Evolutionary conservation across 805 yeast species (phyloP), one percentile per base, ranked within the genome.

Genomic region (Pichia cabralensis): DNA sequence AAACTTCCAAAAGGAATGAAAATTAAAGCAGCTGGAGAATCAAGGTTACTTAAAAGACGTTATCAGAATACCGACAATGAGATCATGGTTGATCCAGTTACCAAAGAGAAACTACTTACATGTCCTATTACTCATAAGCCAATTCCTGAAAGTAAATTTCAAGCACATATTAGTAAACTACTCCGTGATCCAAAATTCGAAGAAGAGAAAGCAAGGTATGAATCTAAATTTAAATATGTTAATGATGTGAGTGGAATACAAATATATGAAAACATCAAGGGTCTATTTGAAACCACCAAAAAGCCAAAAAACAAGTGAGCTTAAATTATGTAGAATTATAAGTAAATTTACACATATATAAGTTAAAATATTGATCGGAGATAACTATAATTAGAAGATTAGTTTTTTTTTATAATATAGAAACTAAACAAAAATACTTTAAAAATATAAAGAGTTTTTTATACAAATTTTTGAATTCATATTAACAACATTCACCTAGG

Each of bases 41-140:
- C 85, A 1, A 58, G 94, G 47, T 49, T 40, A 19, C 10, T 65
- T 43, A 49, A 67, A 53, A 52, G 60, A 17, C 26, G 25, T 11
- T 23, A 21, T 41, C 38, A 37, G 12, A 40, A 35, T 8, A 25
- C 19, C 2, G 22, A 14, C 28, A 23, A 18, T 22, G 28, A 28
- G 27, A 19, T 13, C 16, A 31, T n/a, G 15, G 14, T 33, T 20
- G 49, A 43, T 26, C 27, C 45, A 8, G 18, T 15, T 8, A 36
- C 44, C 5, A 49, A 46, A 4, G 55, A 49, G 38, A 58, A 53
- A 8, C 44, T 60, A 30, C 68, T 86, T 26, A 67, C 63, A 42
- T 84, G 95, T 50, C 96, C 96, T n/a, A 62, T 82, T 26, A 82
- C 95, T 0, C 78, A 78, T 2, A 68, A 74, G 47, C 48, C 67